Percentiles rank a stretch among this genome's conserved stretches.
Evolutionary conservation across 177 flowering plant genomes (phyloP).

Genomic region (Vitis hybrid): DNA sequence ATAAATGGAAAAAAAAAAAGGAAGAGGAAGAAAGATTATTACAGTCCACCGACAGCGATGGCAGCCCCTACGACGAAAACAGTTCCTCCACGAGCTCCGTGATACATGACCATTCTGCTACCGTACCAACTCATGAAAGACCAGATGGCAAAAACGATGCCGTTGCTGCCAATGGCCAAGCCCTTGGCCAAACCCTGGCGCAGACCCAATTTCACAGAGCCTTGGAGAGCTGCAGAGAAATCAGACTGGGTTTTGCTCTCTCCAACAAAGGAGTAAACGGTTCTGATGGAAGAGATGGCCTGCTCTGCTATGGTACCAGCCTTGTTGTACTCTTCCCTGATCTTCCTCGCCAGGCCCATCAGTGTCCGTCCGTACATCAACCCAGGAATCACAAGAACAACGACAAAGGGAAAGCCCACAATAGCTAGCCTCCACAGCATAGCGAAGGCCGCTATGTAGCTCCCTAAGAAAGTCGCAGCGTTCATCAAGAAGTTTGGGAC

Average conservation of each 20-base stretch:
- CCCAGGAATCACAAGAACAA: constrained; percentile 76
- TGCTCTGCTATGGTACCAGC: constrained; percentile 72
- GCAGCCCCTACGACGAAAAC: constrained; percentile 75
- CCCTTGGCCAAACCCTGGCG: constrained; percentile 84
- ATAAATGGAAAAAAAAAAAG: background rate
- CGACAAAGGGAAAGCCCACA: constrained; percentile 69
- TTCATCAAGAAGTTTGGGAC: constrained; percentile 88
- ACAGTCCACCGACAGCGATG: constrained; percentile 79
- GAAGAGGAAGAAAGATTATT: constrained; percentile 9
- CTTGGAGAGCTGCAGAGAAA: constrained; percentile 63
- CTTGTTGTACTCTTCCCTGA: constrained; percentile 62
- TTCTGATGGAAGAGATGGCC: constrained; percentile 71
- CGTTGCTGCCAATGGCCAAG: constrained; percentile 82
- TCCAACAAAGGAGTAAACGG: constrained; percentile 81
- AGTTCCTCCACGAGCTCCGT: constrained; percentile 69
- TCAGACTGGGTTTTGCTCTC: constrained; percentile 56
- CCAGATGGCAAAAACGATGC: constrained; percentile 71
- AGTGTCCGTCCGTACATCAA: constrained; percentile 69
- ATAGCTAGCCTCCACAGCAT: constrained; percentile 76
- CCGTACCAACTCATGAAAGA: constrained; percentile 77
- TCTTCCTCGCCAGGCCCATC: constrained; percentile 54
- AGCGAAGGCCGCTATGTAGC: constrained; percentile 55
- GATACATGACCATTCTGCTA: constrained; percentile 80
- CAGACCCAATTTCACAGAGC: constrained; percentile 62
- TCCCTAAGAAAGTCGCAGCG: constrained; percentile 51